Evolutionary conservation across 345 rosid genomes (phyloP).

Genomic region (Eucalyptus cloeziana): DNA sequence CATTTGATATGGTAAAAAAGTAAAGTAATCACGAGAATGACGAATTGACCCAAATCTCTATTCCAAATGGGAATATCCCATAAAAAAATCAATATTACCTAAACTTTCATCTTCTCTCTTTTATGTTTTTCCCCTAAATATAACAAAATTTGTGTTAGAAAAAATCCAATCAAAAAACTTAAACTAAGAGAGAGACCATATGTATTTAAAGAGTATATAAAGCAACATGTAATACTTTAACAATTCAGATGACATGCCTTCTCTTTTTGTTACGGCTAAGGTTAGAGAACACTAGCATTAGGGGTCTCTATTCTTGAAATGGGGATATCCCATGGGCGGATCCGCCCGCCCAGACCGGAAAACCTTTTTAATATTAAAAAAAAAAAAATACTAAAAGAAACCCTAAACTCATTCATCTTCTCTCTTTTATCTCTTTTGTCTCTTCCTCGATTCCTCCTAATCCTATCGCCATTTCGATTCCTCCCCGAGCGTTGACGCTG

Average conservation of each 20-base stretch:
- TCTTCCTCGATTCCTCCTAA: no score
- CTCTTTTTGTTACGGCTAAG: fast-evolving
- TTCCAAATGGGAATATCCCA: background rate
- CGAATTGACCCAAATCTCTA: fast-evolving
- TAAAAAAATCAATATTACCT: background rate
- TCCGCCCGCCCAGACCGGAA: no score
- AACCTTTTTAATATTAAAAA: no score
- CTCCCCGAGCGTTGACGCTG: no score
- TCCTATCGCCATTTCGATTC: no score
- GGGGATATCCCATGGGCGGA: no score
- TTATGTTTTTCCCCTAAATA: background rate
- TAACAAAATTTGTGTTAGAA: background rate
- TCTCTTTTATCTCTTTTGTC: no score
- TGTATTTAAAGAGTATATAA: background rate
- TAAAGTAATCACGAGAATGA: background rate
- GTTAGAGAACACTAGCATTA: no score
- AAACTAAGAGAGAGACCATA: fast-evolving
- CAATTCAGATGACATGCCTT: background rate
- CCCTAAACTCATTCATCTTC: no score
- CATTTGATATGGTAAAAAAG: background rate
- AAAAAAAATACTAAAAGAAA: no score
- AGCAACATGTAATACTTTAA: background rate
- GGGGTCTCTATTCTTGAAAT: no score
- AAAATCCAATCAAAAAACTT: background rate
- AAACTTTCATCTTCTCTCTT: background rate